These are phyloP conservation scores for Phoma herbarum DNA, from an alignment of 2,329 filamentous ascomycete genomes.

Conservation along the genomic window DNA sequence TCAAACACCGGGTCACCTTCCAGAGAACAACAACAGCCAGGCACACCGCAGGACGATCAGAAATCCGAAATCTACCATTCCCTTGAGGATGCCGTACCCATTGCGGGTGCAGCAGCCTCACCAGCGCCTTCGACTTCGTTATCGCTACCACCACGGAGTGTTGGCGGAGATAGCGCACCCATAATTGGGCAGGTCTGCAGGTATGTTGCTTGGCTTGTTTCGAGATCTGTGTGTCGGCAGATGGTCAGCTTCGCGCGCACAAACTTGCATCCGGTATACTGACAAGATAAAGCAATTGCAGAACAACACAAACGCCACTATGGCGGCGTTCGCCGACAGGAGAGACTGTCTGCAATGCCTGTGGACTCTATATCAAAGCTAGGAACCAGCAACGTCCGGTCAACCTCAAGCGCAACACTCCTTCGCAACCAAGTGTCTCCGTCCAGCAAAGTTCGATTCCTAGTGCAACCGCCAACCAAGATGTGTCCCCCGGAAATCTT, in stretches of 20 bases:
- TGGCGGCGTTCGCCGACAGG: constrained; percentile 95
- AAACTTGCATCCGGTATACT: constrained; percentile 22
- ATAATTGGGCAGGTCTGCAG: constrained; percentile 75
- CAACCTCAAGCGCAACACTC: constrained; percentile 80
- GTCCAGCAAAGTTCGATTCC: constrained; percentile 54
- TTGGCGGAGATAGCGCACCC: constrained; percentile 43
- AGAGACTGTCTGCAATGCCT: constrained; percentile 96
- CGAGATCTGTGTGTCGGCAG: neutral
- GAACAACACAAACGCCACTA: constrained; percentile 89
- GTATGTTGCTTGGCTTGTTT: constrained; percentile 55
- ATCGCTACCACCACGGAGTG: constrained; percentile 27
- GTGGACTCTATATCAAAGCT: constrained; percentile 92
- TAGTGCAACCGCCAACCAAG: constrained; percentile 49
- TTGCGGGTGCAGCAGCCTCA: constrained; percentile 35
- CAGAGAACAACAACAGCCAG: constrained; percentile 29
- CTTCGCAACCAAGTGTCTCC: constrained; percentile 41
- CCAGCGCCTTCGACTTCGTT: constrained; percentile 35
- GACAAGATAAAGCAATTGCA: constrained; percentile 77
- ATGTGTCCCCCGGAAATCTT: constrained; percentile 51
- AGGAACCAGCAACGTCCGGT: constrained; percentile 90
- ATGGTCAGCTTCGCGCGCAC: constrained; percentile 1
- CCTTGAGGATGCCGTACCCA: constrained; percentile 50
- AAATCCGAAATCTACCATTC: constrained; percentile 51
- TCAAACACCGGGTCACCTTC: constrained; percentile 29
- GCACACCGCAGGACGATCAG: constrained; percentile 32